Conservation (phyloP, 1,284 basidiomycete genomes). For the Polyporus tsugae region DNA sequence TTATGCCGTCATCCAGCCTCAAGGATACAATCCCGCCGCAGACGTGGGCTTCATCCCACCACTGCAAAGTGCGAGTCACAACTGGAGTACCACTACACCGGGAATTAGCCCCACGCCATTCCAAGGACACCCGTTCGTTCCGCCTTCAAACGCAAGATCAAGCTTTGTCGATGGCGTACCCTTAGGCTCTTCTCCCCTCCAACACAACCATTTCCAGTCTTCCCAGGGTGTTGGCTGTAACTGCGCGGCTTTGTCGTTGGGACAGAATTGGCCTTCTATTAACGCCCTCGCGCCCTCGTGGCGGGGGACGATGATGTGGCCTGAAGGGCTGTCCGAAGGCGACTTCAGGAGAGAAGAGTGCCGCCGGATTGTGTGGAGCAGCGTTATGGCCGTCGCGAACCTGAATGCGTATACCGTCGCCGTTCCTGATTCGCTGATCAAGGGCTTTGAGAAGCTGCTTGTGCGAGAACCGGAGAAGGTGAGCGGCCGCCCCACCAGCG, state of each 20-base stretch:
- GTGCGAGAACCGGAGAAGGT: slow-evolving; percentile 74
- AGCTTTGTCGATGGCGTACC: background rate
- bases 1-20: slow-evolving; percentile 4
- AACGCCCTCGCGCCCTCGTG: slow-evolving; percentile 66
- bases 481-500: slow-evolving; percentile 37
- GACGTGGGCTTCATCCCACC: slow-evolving; percentile 7
- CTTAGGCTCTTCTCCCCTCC: background rate
- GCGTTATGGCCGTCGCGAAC: slow-evolving; percentile 65
- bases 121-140: background rate
- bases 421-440: slow-evolving; percentile 45
- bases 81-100: background rate
- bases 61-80: background rate
- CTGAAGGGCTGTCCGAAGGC: slow-evolving; percentile 60
- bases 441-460: slow-evolving; percentile 56
- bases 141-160: background rate
- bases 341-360: slow-evolving; percentile 75
- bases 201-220: slow-evolving; percentile 22
- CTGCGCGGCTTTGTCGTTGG: slow-evolving; percentile 61
- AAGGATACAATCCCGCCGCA: slow-evolving; percentile 9
- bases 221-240: slow-evolving; percentile 46
- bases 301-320: slow-evolving; percentile 70
- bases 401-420: slow-evolving; percentile 66
- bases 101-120: background rate
- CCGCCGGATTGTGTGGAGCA: slow-evolving; percentile 74
- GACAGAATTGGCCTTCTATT: slow-evolving; percentile 54